These are phyloP conservation scores for Gloeopeniophorella convolvens DNA, from an alignment of 768 basidiomycete species.

Conservation along the genomic window DNA sequence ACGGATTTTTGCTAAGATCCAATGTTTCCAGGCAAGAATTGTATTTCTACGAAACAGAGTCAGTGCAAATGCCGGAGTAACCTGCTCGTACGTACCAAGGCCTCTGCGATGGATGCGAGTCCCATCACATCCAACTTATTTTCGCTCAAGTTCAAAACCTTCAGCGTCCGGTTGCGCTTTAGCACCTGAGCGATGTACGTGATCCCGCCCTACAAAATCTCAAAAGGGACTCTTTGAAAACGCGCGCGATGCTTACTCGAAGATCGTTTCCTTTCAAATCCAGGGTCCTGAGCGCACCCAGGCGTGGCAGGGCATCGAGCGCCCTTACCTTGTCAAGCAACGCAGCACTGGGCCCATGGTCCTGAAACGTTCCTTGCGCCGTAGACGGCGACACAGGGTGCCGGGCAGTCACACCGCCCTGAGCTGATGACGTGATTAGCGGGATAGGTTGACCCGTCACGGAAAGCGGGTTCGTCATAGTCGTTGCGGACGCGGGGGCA, in stretches of 20 bases:
- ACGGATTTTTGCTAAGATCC: conserved; percentile 89
- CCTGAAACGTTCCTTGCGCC: conserved; percentile 11
- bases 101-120: conserved; percentile 78
- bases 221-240: not conserved
- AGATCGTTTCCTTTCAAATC: conserved; percentile 93
- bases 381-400: conserved; percentile 29
- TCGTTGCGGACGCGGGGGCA: conserved; percentile 24
- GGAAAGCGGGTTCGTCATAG: conserved; percentile 33
- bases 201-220: conserved; percentile 52
- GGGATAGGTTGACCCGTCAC: conserved; percentile 48
- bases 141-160: conserved; percentile 89
- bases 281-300: conserved; percentile 82
- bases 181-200: conserved; percentile 91
- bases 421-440: conserved; percentile 53
- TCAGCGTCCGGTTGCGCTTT: conserved; percentile 92
- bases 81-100: conserved; percentile 53
- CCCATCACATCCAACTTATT: conserved; percentile 87
- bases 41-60: conserved; percentile 63
- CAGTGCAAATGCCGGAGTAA: not conserved
- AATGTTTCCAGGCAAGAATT: conserved; percentile 91
- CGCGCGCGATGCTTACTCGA: conserved; percentile 45
- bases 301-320: conserved; percentile 77
- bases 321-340: conserved; percentile 84
- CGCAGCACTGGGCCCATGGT: conserved; percentile 61
- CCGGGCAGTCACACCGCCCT: conserved; percentile 45